Evolutionary conservation across 1,284 basidiomycete genomes (phyloP).

Genomic region (Heterobasidion irregulare): DNA sequence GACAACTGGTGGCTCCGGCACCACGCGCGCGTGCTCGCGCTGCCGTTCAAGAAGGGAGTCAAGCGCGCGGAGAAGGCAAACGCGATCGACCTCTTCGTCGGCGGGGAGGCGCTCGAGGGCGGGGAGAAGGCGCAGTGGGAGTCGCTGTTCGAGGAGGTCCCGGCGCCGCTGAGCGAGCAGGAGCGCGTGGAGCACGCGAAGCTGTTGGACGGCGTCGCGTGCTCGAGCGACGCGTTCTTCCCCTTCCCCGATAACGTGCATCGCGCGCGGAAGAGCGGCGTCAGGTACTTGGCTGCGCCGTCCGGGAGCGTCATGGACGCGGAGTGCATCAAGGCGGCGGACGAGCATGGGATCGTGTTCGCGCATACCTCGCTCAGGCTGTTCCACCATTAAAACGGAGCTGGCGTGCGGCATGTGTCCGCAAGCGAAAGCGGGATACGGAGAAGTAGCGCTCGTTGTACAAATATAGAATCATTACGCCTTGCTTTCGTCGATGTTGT

Average conservation of each 20-base stretch:
- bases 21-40: constrained; percentile 84
- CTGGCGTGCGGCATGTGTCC: not conserved
- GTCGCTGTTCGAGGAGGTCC: constrained; percentile 72
- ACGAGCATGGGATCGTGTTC: constrained; percentile 87
- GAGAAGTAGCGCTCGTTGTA: no score
- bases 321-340: constrained; percentile 90
- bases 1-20: constrained; percentile 99
- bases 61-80: constrained; percentile 98
- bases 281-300: constrained; percentile 89
- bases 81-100: constrained; percentile 95
- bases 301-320: constrained; percentile 96
- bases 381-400: constrained; percentile 60
- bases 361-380: constrained; percentile 76
- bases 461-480: no score
- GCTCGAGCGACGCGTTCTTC: constrained; percentile 98
- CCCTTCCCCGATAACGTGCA: constrained; percentile 99
- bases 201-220: constrained; percentile 78
- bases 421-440: no score
- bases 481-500: no score
- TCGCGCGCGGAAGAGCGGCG: constrained; percentile 86
- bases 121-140: constrained; percentile 92
- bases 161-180: constrained; percentile 57
- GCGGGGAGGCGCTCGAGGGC: constrained; percentile 82
- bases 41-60: constrained; percentile 96
- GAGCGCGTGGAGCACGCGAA: constrained; percentile 73